A percentile compares a stretch with the other conserved stretches of the same genome.
phyloP scores from a whole-genome alignment of 164 flowering plant genomes.

The Magnolia sinica region DNA sequence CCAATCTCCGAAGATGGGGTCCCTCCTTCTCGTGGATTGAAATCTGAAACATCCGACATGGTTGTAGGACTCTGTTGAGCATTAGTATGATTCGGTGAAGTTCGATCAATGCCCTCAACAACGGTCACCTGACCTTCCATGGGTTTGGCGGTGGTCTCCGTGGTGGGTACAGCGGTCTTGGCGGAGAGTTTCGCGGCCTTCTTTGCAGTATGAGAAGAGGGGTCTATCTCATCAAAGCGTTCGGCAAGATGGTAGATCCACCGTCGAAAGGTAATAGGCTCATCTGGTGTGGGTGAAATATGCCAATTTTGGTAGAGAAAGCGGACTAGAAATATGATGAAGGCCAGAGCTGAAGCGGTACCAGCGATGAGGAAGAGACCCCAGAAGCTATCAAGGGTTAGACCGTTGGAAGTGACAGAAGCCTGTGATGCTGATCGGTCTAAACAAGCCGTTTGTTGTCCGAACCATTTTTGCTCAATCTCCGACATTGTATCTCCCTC shows the following conservation, averaged over 20 bases:
- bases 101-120: background rate
- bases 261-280: background rate
- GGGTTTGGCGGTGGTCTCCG: too few relatives aligned
- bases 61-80: background rate
- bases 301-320: conserved; percentile 6
- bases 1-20: background rate
- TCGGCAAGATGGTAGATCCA: background rate
- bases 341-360: conserved; percentile 6
- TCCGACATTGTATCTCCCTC: conserved; percentile 7
- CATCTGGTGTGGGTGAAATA: background rate
- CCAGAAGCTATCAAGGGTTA: conserved; percentile 8
- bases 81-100: background rate
- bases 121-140: background rate
- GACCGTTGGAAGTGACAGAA: background rate
- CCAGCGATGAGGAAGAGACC: conserved; percentile 19
- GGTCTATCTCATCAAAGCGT: conserved; percentile 7
- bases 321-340: background rate
- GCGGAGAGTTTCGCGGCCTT: background rate
- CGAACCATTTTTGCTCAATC: conserved; percentile 9
- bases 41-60: background rate
- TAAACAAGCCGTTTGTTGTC: background rate
- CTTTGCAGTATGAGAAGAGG: background rate
- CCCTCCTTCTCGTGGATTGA: background rate
- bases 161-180: too few relatives aligned
- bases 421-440: background rate